Evolutionary conservation across 192 early-diverging fungal species (phyloP).

Genomic region (Linnemannia hyalina): DNA sequence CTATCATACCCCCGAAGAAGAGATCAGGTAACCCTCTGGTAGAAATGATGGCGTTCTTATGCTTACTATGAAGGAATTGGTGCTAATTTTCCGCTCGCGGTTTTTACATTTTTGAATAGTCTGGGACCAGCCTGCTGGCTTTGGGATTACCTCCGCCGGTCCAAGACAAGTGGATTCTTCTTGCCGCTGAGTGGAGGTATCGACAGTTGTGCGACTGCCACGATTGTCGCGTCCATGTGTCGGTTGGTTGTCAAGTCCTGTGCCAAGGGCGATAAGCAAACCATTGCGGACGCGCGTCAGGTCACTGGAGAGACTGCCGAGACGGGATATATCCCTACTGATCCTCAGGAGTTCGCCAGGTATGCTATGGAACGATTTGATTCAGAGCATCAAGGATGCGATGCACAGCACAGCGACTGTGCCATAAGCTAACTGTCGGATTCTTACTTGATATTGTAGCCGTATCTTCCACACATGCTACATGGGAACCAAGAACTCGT

Average conservation of each 20-base stretch:
- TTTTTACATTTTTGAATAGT: conserved; percentile 26
- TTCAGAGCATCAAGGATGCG: neutral
- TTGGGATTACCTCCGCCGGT: conserved; percentile 98
- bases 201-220: conserved; percentile 91
- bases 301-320: conserved; percentile 69
- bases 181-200: conserved; percentile 98
- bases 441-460: conserved; percentile 28
- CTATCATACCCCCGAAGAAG: conserved; percentile 88
- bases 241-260: conserved; percentile 79
- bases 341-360: conserved; percentile 87
- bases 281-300: conserved; percentile 79
- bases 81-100: neutral
- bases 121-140: conserved; percentile 99
- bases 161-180: conserved; percentile 92
- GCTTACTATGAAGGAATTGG: neutral
- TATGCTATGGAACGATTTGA: conserved; percentile 15
- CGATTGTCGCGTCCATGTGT: conserved; percentile 95
- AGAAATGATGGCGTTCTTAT: neutral
- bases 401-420: neutral
- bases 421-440: neutral
- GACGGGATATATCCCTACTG: conserved; percentile 77
- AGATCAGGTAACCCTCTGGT: conserved; percentile 72
- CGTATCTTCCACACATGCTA: conserved; percentile 95
- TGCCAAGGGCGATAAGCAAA: conserved; percentile 69
- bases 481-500: conserved; percentile 96